Conservation (phyloP, 257 asterid genomes). For the Coffea eugenioides region DNA sequence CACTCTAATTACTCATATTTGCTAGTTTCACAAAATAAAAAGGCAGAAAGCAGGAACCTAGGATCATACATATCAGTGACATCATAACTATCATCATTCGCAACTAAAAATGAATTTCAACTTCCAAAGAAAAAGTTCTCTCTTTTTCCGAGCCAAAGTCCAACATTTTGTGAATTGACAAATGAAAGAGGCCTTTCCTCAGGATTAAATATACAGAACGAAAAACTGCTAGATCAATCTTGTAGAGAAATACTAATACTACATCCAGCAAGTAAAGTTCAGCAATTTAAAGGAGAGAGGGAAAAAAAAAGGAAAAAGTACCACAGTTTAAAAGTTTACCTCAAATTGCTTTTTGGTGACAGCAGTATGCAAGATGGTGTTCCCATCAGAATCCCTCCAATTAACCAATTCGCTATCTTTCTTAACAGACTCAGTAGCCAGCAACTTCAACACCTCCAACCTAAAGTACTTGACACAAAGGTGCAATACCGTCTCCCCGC, state of each 20-base stretch:
- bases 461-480: conserved; percentile 36
- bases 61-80: not conserved
- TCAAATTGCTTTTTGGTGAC: conserved; percentile 32
- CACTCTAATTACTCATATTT: not conserved
- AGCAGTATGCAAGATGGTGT: conserved; percentile 42
- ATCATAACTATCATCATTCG: not conserved
- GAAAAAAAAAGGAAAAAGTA: too few relatives aligned
- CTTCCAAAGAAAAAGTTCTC: not conserved
- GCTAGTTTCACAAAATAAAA: not conserved
- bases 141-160: not conserved
- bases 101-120: not conserved
- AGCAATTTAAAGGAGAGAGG: not conserved
- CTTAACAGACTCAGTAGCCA: conserved; percentile 24
- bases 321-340: conserved; percentile 11
- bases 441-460: conserved; percentile 30
- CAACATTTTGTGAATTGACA: not conserved
- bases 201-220: not conserved
- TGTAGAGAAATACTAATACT: too few relatives aligned
- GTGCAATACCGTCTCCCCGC: conserved; percentile 20
- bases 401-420: conserved; percentile 24
- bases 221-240: not conserved
- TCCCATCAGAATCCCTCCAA: conserved; percentile 41
- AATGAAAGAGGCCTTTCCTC: not conserved
- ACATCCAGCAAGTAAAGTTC: not conserved
- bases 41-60: not conserved